Evolutionary conservation across 306 rosid genomes (phyloP), one percentile per base, ranked within the genome.

Genomic region (Cucurbita maxima): DNA sequence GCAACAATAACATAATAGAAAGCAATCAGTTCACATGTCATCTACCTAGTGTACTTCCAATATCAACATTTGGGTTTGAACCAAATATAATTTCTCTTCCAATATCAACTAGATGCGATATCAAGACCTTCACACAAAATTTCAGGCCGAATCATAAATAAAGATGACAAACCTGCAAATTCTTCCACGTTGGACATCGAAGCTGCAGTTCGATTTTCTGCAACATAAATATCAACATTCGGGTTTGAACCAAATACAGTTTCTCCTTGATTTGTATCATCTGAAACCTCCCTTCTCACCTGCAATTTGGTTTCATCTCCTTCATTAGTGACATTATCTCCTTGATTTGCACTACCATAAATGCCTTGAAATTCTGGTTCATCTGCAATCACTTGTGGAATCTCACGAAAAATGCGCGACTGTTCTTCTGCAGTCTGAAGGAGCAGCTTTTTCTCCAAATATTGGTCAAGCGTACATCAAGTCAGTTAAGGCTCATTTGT

Each of bases 401-500:
- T 45, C 77, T 88, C 96, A 40, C 0, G 74, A 86, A 92, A 80
- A 69, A 92, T 71, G 44, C 88, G 83, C 43, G 81, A 79, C 74
- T 84, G 96, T 78, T 92, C 96, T 13, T 79, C 92, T 18, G 80
- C 82, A 76, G 59, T 80, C 76, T 86, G 83, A 68, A 92, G 96
- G 82, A 87, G 86, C 47, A 81, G 85, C 84, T 83, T 86, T 83
- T 75, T 90, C 52, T 79, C 88, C 57, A 92, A 79, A 79, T 88
- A 88, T 75, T 88, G 91, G 53, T 58, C 82, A 74, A 90, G 83
- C 80, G 91, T 92, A 82, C 41, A 78, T 66, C 18, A 76, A 76
- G 44, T 19, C 75, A 75, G 86, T 88, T 83, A 88, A 88, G 92
- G 98, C 83, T 76, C 61, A 67, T 20, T 43, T 45, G 54, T 45